Base-by-base conservation (phyloP, 129 eudicot species). In the Oenanthe sinensis region DNA sequence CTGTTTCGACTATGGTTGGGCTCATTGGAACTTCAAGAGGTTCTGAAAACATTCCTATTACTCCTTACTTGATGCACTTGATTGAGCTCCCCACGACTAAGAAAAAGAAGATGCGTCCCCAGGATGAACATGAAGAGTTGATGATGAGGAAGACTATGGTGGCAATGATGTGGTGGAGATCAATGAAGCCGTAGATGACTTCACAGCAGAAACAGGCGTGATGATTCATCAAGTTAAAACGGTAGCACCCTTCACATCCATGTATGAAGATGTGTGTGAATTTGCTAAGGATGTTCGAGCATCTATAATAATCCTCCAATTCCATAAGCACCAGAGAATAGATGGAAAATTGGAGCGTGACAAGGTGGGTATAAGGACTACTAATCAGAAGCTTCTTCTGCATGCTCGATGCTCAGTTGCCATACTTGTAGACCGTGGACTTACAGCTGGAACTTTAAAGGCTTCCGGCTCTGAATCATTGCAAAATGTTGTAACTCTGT, bases 281-380 rank as follows among this genome's bases (percentile, higher is more conserved):
- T 85, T 81, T 70, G 89, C 98, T 0, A 92, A 86, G 68, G 96
- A 95, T 52, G 79, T 87, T 9, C 85, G 98, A 44, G 91, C 96
- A 30, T 95, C 97, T 2, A 83, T 95, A 43, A 81, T 95, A 16
- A 85, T 95, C 75, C 88, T 95, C 44, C 98, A 96, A 8, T 95
- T 90, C 81, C 98, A 95, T 82, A 95, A 95, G 74, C 97, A 95
- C 79, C 98, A 91, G 72, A 80, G 98, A 54, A 95, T 95, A 12
- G 98, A 95, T 74, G 98, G 98, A 19, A 95, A 95, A 65, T 58
- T 95, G 50, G 98, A 95, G 84, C 87, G 77, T 48, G 97, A 92
- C 49, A 95, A 90, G 77, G 97, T 88, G 37, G 96, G 98, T 17
- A 84, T 95, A 45, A 75, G 98, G 81, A 85, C 78, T 9, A 95